phyloP scores from a whole-genome alignment of 495 filamentous ascomycete genomes.

The Neurospora pannonica region DNA sequence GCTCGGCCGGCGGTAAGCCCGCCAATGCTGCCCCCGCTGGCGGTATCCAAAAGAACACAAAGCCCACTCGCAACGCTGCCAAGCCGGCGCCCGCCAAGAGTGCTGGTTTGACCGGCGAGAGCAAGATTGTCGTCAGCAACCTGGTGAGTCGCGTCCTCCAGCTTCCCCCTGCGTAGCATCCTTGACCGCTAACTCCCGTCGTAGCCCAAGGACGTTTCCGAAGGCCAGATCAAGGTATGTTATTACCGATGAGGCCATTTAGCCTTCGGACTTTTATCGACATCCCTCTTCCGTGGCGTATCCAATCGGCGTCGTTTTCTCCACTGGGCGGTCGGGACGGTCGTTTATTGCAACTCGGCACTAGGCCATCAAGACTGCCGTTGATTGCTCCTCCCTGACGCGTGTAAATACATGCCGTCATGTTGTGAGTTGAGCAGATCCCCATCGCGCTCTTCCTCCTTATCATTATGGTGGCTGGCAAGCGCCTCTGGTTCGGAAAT shows the following conservation, averaged over 20 bases:
- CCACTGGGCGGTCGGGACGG: slow-evolving; percentile 20
- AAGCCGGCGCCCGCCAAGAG: slow-evolving; percentile 54
- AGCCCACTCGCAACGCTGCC: slow-evolving; percentile 45
- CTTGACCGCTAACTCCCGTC: slow-evolving; percentile 38
- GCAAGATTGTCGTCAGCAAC: slow-evolving; percentile 97
- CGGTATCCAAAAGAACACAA: slow-evolving; percentile 76
- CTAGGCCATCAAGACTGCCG: slow-evolving; percentile 21
- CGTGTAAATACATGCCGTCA: slow-evolving; percentile 18
- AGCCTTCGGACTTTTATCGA: slow-evolving; percentile 47
- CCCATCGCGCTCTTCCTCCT: slow-evolving; percentile 29
- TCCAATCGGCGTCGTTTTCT: slow-evolving; percentile 33
- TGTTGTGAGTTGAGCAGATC: slow-evolving; percentile 39
- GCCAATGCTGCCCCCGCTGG: slow-evolving; percentile 60
- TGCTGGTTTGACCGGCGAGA: slow-evolving; percentile 55
- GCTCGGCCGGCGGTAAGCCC: slow-evolving; percentile 40
- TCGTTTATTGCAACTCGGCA: slow-evolving; percentile 10
- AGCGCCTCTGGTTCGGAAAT: slow-evolving; percentile 28
- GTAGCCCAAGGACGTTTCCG: slow-evolving; percentile 89
- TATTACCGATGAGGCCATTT: slow-evolving; percentile 58
- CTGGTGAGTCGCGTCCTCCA: slow-evolving; percentile 58
- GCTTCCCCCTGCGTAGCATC: neutral
- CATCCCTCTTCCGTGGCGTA: slow-evolving; percentile 34
- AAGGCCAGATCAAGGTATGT: slow-evolving; percentile 99
- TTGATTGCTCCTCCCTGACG: slow-evolving; percentile 29
- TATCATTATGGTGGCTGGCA: slow-evolving; percentile 42